A percentile compares a stretch with the other conserved stretches of the same genome.
phyloP scores from a whole-genome alignment of 208 protist species.

The Leishmania gerbilli region DNA sequence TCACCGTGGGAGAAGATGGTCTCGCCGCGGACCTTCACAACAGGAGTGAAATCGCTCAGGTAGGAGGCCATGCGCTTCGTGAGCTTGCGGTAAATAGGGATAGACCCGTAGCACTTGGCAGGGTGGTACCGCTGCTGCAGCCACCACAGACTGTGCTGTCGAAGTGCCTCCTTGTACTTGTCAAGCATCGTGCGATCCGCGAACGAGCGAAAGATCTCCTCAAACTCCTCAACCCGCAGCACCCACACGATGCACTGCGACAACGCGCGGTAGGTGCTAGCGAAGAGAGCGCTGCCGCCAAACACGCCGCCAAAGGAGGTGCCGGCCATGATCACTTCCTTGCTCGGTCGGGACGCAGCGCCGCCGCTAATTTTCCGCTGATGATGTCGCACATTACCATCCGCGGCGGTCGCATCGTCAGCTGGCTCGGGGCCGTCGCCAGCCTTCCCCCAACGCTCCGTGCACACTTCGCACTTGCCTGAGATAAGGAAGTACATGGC shows the following conservation, averaged over 20 bases:
- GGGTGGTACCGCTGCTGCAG: constrained; percentile 49
- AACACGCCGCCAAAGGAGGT: constrained; percentile 82
- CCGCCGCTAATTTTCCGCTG: not conserved
- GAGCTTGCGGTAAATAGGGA: constrained; percentile 83
- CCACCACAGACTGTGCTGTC: constrained; percentile 48
- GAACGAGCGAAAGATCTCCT: constrained; percentile 56
- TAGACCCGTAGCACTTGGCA: constrained; percentile 44
- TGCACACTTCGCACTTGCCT: constrained; percentile 68
- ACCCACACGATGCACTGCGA: constrained; percentile 85
- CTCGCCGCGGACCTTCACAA: constrained; percentile 69
- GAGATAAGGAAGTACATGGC: constrained; percentile 80
- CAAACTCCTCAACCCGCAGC: constrained; percentile 61
- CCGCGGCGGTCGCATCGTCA: not conserved
- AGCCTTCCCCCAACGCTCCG: constrained; percentile 19
- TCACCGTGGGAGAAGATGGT: constrained; percentile 79
- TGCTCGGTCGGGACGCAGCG: constrained; percentile 2
- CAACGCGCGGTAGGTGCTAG: constrained; percentile 61
- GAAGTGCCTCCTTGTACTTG: constrained; percentile 50
- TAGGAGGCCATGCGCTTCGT: constrained; percentile 41
- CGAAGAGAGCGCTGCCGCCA: constrained; percentile 52
- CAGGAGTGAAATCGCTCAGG: constrained; percentile 64
- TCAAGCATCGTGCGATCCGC: constrained; percentile 61
- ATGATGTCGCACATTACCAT: not conserved
- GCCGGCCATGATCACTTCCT: constrained; percentile 44
- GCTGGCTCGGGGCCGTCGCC: not conserved